A percentile compares a stretch with the other conserved stretches of the same genome.
These are phyloP conservation scores for Sporormia fimetaria DNA, from an alignment of 495 filamentous ascomycete species.

Conservation along the genomic window DNA sequence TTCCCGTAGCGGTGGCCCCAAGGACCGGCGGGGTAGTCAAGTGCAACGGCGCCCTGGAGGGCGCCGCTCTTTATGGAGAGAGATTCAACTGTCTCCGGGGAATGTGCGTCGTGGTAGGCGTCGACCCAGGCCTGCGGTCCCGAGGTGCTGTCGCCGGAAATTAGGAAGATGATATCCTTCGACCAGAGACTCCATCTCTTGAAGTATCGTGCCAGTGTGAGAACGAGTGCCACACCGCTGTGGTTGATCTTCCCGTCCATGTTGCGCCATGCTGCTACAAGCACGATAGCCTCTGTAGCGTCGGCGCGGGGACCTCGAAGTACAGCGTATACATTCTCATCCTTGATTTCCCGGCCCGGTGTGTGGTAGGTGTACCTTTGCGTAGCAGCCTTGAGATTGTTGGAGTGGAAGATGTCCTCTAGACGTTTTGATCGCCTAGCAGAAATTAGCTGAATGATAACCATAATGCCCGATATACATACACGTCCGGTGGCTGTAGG, in stretches of 20 bases:
- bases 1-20: constrained; percentile 71
- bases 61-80: constrained; percentile 85
- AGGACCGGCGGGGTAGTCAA: constrained; percentile 66
- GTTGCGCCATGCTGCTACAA: constrained; percentile 82
- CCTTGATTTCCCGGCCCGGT: constrained; percentile 58
- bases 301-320: constrained; percentile 92
- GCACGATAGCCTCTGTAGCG: constrained; percentile 94
- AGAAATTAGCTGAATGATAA: constrained; percentile 1
- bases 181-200: constrained; percentile 97
- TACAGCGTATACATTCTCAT: constrained; percentile 89
- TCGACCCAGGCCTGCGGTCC: constrained; percentile 96
- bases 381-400: constrained; percentile 72
- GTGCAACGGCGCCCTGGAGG: constrained; percentile 79
- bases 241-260: constrained; percentile 68
- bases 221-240: constrained; percentile 71
- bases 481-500: constrained; percentile 25
- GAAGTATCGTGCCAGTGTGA: constrained; percentile 88
- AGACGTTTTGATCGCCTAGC: constrained; percentile 45
- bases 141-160: constrained; percentile 76
- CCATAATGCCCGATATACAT: constrained; percentile 1
- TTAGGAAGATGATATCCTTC: constrained; percentile 91
- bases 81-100: constrained; percentile 52
- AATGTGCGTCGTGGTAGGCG: constrained; percentile 86
- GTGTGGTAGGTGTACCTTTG: constrained; percentile 75
- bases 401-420: constrained; percentile 57